These are phyloP conservation scores for Saitozyma sp. DNA, from an alignment of 768 basidiomycete genomes.

Conservation along the genomic window DNA sequence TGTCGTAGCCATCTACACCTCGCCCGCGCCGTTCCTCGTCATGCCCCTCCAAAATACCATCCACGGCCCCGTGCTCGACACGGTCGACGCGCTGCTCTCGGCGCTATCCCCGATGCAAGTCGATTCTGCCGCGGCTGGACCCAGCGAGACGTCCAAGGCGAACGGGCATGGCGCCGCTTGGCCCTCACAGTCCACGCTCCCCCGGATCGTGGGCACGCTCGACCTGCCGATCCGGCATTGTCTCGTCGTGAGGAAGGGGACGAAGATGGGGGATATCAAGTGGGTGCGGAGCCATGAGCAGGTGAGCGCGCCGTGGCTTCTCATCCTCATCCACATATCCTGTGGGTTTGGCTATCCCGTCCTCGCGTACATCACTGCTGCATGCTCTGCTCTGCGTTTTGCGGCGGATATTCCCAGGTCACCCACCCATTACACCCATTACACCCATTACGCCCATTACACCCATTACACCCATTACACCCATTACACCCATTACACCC, in stretches of 20 bases:
- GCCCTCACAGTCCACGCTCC: not conserved
- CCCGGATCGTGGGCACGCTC: constrained; percentile 30
- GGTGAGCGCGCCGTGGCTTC: constrained; percentile 20
- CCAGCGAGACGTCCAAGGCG: not conserved
- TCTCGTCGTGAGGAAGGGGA: constrained; percentile 35
- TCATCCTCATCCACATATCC: not conserved
- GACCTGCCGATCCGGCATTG: constrained; percentile 41
- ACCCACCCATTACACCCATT: too few species aligned
- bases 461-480: too few species aligned
- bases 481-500: too few species aligned
- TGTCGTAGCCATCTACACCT: constrained; percentile 22
- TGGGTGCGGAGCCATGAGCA: constrained; percentile 51
- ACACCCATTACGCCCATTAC: too few species aligned
- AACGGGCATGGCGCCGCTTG: not conserved
- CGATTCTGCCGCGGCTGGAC: not conserved
- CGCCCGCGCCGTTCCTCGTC: constrained; percentile 32
- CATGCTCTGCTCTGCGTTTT: too few species aligned
- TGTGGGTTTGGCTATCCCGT: too few species aligned
- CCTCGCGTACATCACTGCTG: too few species aligned
- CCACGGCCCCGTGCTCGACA: constrained; percentile 47
- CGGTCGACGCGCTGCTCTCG: constrained; percentile 36
- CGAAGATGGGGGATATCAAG: constrained; percentile 33
- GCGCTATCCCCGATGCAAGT: constrained; percentile 1
- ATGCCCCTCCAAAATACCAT: constrained; percentile 50
- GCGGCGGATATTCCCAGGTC: too few species aligned